Base-by-base conservation (phyloP, 2,329 filamentous ascomycete species). In the Beauveria pseudobassiana region DNA sequence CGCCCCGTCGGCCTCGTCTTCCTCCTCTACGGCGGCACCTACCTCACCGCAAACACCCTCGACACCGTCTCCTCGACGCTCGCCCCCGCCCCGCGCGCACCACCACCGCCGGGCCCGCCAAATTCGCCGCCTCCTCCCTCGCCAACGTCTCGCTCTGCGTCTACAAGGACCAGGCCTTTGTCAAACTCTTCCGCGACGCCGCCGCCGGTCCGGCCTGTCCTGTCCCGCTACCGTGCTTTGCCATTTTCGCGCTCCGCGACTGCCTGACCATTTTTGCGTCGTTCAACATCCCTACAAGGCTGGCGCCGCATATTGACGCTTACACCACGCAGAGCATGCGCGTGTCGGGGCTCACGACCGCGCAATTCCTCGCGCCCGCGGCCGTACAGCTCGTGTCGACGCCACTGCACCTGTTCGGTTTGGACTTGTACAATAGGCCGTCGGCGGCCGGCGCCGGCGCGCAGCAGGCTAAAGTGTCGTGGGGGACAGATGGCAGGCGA, bases 101-200 rank as follows among this genome's bases (percentile, higher is more conserved):
- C 67, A 87, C 91, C 34, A 93, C 90, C 0, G 81, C 89, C 9
- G 92, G 92, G 61, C 82, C 87, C 0, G 75, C 84, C 64, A 97
- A 97, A 73, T 97, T 98, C 76, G 77, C 86, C 68, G 87, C 89
- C 56, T 93, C 91, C 1, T 89, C 86, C 18, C 77, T 84, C n/a
- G 86, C 92, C 61, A 98, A 97, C 76, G 87, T 96, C 74, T 84
- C 86, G 8, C 81, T 96, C 42, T 91, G 91, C 74, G 85, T 96
- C 52, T 91, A 95, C 82, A 97, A 96, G 74, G 93, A 96, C 76
- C 87, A 87, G 68, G 85, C 88, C 64, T 96, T 93, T 73, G 91
- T 91, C 1, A 84, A 86, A 69, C 83, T 96, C 69, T 96, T 96
- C 72, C 90, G 90, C 14, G 85, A 88, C 0, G 76, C 78, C 0